Evolutionary conservation across 768 basidiomycete genomes (phyloP), one percentile per base, ranked within the genome.

Genomic region (Suillus hirtellus): DNA sequence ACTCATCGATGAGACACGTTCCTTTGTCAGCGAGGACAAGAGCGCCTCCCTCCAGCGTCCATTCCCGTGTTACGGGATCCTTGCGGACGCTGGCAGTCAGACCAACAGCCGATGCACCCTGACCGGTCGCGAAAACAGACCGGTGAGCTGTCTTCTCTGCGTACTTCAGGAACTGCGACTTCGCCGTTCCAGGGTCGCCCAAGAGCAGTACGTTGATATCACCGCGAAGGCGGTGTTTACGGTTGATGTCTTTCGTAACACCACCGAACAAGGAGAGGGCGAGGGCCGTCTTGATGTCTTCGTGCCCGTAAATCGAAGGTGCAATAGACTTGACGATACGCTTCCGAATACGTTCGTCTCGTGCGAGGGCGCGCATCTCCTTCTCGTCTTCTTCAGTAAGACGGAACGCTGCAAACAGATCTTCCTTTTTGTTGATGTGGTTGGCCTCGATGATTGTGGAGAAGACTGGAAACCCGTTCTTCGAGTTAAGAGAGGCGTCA

Each of bases 401-500:
- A 35, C 94, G 87, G 82, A 97, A 96, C 4, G 97, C 96, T n/a
- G 97, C 96, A 69, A 98, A 99, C 19, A 96, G 84, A 71, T 99
- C 97, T 77, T 99, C 96, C 76, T 99, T 99, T 82, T 99, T 98
- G 81, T 97, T 98, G 73, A 99, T 82, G 73, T 99, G 96, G 75
- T 99, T 99, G 19, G 96, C 97, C 74, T 99, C 97, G 63, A 99
- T 90, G 66, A 99, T 85, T 24, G 97, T 99, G 10, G 95, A 97
- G 80, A 99, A 99, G 38, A 99, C 97, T 2, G 97, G 97, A 80
- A 99, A 99, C 8, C 97, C 97, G 69, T 99, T 99, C 79, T 99
- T 99, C 34, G 94, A 89, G 75, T 99, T 99, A 69, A 99, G 86
- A 3, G 96, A 93, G 24, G 96, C 95, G 72, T 99, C 97, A 65